phyloP scores from a whole-genome alignment of 805 yeast genomes.

The Helenozyma baotianmanensis region DNA sequence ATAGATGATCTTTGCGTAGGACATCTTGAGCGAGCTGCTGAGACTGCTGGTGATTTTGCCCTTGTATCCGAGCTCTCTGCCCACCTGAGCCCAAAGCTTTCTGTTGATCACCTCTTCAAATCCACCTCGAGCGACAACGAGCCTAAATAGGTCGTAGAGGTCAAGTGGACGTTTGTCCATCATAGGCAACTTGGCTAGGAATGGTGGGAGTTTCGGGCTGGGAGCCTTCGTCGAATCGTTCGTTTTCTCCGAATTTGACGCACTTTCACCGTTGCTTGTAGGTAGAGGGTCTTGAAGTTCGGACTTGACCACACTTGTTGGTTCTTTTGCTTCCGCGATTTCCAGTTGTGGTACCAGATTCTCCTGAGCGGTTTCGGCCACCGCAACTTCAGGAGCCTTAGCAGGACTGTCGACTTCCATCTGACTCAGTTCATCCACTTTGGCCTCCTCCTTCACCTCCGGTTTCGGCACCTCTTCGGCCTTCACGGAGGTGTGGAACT shows the following conservation, averaged over 20 bases:
- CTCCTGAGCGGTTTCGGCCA: background rate
- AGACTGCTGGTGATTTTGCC: constrained; percentile 69
- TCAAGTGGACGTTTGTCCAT: constrained; percentile 66
- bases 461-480: background rate
- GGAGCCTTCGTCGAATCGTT: no score
- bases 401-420: background rate
- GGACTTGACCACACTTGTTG: no score
- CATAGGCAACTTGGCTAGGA: constrained; percentile 50
- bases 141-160: constrained; percentile 51
- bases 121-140: constrained; percentile 66
- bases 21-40: constrained; percentile 59
- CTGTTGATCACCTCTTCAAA: constrained; percentile 55
- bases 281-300: no score
- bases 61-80: constrained; percentile 72
- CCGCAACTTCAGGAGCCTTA: background rate
- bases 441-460: background rate
- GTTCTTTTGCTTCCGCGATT: no score
- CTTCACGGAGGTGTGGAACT: constrained; percentile 29
- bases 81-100: constrained; percentile 79
- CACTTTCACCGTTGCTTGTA: no score
- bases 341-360: no score
- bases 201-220: constrained; percentile 14
- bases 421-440: background rate
- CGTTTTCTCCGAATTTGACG: no score
- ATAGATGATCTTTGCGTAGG: constrained; percentile 44